Conservation (phyloP, 2,329 filamentous ascomycete genomes). For the Xenosphaeropsis pyriputrescens region DNA sequence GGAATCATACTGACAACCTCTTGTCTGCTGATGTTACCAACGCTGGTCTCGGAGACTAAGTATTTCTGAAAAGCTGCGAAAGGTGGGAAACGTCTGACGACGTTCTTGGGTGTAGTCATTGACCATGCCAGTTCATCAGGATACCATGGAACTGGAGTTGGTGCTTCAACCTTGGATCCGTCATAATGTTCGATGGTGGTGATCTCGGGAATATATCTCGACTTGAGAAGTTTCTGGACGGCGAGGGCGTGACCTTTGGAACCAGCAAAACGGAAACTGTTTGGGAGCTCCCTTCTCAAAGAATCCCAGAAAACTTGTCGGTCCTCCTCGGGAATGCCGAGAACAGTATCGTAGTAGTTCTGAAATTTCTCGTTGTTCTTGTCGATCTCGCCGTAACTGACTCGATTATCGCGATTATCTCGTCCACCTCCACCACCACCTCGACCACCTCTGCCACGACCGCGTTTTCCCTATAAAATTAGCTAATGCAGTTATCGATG, state of each 20-base stretch:
- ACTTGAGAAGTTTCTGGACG: slow-evolving; percentile 77
- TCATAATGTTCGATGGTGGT: slow-evolving; percentile 71
- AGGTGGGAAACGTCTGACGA: slow-evolving; percentile 83
- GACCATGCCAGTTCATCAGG: slow-evolving; percentile 91
- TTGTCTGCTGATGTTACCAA: slow-evolving; percentile 94
- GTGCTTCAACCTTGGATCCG: slow-evolving; percentile 68
- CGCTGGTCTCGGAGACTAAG: slow-evolving; percentile 89
- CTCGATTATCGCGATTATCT: slow-evolving; percentile 22
- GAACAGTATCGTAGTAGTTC: slow-evolving; percentile 68
- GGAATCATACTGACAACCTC: slow-evolving; percentile 99
- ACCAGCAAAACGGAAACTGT: slow-evolving; percentile 94
- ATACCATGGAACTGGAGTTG: slow-evolving; percentile 77
- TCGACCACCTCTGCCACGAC: slow-evolving; percentile 9
- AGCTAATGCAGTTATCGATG: background rate
- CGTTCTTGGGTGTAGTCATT: slow-evolving; percentile 96
- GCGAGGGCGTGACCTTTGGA: slow-evolving; percentile 90
- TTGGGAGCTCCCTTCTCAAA: slow-evolving; percentile 74
- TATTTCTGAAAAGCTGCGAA: slow-evolving; percentile 97
- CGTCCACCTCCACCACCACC: slow-evolving; percentile 17
- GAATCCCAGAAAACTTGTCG: slow-evolving; percentile 71
- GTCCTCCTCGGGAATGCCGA: slow-evolving; percentile 66
- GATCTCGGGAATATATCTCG: slow-evolving; percentile 84
- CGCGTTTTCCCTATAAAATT: slow-evolving; percentile 1
- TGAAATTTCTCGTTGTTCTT: slow-evolving; percentile 80
- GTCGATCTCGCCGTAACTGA: slow-evolving; percentile 38